Evolutionary conservation across 108 stramenopile genomes (phyloP).

Genomic region (Hondaea fermentalgiana): DNA sequence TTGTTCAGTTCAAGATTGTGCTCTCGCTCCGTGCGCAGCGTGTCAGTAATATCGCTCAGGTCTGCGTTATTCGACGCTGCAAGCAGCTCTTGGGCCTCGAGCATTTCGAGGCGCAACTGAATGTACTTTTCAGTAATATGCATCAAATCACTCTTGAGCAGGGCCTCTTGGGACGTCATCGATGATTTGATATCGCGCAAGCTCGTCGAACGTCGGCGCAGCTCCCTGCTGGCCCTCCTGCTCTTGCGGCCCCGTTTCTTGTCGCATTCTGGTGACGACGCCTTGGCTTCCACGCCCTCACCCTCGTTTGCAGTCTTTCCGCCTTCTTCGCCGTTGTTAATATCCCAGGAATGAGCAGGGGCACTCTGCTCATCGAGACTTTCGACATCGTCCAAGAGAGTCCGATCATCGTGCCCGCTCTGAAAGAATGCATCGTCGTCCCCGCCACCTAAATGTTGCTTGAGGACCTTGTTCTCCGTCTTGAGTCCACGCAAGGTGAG

Average conservation of each 20-base stretch:
- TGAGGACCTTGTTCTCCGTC: neutral
- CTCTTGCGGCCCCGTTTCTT: no score
- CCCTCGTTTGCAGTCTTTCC: no score
- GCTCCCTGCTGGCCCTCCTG: no score
- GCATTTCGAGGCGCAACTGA: neutral
- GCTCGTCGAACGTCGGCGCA: neutral
- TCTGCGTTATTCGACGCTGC: neutral
- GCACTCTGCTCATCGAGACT: no score
- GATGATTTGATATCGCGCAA: neutral
- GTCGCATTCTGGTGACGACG: no score
- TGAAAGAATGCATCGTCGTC: neutral
- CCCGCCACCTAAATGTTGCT: neutral
- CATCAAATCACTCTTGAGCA: neutral
- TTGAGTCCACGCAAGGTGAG: neutral
- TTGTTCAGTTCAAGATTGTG: neutral
- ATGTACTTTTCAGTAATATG: conserved; percentile 3
- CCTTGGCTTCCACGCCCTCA: no score
- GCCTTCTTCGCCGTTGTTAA: no score
- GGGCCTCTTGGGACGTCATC: neutral
- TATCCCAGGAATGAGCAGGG: no score
- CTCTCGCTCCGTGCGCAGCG: neutral
- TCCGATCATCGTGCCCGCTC: no score
- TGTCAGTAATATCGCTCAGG: neutral
- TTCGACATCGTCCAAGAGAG: no score
- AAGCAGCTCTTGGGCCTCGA: neutral